A percentile compares a stretch with the other conserved stretches of the same genome.
These are phyloP conservation scores for Picea glauca DNA, from an alignment of 75 land plant species.

Conservation along the genomic window DNA sequence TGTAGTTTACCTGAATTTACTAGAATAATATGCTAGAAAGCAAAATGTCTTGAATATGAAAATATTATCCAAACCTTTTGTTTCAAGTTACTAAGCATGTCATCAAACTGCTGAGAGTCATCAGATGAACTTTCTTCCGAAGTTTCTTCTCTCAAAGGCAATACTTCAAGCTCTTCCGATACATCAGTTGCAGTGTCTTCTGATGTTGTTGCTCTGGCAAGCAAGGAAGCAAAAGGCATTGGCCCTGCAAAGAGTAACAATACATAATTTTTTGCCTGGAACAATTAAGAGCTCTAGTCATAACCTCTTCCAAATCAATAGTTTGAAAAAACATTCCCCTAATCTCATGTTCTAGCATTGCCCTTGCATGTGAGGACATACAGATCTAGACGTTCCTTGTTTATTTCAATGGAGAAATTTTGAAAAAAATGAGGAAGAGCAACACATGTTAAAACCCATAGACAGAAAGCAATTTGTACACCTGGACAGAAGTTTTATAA, in stretches of 20 bases:
- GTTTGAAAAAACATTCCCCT: not conserved
- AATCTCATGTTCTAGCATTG: not conserved
- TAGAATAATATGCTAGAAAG: not conserved
- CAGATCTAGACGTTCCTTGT: not conserved
- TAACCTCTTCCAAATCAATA: too few species aligned
- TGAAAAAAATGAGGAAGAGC: not conserved
- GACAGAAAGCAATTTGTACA: not conserved
- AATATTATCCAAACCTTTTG: not conserved
- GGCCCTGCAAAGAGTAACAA: too few species aligned
- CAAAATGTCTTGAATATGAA: not conserved
- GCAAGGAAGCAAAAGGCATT: too few species aligned
- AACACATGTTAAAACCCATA: not conserved
- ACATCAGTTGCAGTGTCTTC: too few species aligned
- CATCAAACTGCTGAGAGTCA: too few species aligned
- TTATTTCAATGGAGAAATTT: not conserved
- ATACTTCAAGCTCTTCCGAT: too few species aligned
- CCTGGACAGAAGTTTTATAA: not conserved
- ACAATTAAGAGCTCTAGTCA: too few species aligned
- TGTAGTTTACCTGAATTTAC: not conserved
- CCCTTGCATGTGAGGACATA: not conserved
- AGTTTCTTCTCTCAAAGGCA: too few species aligned
- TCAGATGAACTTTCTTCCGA: too few species aligned
- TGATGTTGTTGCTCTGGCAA: too few species aligned
- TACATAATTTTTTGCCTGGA: too few species aligned
- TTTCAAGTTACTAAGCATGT: not conserved